Conservation (phyloP, 768 basidiomycete genomes). For the Agrocybe pediades region DNA sequence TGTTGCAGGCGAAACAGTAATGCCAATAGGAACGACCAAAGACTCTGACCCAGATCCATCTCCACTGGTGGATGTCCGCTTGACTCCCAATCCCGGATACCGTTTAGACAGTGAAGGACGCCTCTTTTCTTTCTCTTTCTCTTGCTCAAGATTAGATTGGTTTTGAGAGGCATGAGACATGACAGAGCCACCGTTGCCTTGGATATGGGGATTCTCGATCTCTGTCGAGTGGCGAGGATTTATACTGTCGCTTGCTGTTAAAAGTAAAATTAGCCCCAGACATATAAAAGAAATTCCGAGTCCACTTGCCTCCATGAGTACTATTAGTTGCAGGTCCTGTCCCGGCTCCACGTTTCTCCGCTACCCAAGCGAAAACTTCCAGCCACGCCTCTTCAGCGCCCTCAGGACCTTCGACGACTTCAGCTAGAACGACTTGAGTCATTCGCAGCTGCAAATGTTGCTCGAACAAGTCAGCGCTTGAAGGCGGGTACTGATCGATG, state of each 20-base stretch:
- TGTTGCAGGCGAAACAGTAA: conserved; percentile 65
- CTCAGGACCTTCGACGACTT: conserved; percentile 85
- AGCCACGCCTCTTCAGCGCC: conserved; percentile 80
- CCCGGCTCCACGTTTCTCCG: conserved; percentile 39
- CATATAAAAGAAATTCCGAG: background rate
- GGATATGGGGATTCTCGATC: background rate
- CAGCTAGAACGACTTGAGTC: conserved; percentile 79
- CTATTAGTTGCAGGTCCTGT: background rate
- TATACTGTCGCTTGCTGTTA: background rate
- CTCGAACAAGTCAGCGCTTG: conserved; percentile 66
- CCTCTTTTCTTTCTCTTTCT: background rate
- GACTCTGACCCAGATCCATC: conserved; percentile 6
- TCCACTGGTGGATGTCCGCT: background rate
- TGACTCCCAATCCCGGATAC: conserved; percentile 2
- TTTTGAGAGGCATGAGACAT: background rate
- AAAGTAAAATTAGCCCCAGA: background rate
- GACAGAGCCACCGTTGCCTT: background rate
- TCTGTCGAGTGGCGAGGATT: conserved; percentile 2
- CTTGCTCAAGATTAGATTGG: background rate
- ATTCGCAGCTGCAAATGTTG: conserved; percentile 83
- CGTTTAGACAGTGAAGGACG: background rate
- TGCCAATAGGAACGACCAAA: conserved; percentile 37
- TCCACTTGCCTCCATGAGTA: conserved; percentile 4
- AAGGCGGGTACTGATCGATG: conserved; percentile 35
- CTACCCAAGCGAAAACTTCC: conserved; percentile 86